Percentiles rank a stretch among this genome's conserved stretches.
These are phyloP conservation scores for Rhizopus microsporus DNA, from an alignment of 371 early-diverging fungal species.

Conservation along the genomic window DNA sequence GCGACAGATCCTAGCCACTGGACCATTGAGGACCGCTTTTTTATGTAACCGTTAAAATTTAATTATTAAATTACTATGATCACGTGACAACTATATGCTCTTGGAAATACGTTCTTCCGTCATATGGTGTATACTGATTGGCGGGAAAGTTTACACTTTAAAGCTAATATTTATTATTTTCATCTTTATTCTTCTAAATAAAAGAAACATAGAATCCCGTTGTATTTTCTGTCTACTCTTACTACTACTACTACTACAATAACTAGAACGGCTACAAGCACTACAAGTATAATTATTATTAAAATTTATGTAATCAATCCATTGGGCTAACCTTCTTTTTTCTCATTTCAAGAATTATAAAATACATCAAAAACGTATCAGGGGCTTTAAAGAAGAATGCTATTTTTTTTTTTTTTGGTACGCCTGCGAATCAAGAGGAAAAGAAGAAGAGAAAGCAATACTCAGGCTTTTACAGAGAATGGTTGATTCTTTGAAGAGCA, in stretches of 20 bases:
- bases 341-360: not conserved
- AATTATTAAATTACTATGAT: too few relatives aligned
- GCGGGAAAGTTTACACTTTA: too few relatives aligned
- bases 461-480: constrained; percentile 1
- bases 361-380: constrained; percentile 3
- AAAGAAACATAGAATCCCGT: too few relatives aligned
- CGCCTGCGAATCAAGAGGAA: not conserved
- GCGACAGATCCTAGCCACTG: constrained; percentile 55
- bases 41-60: too few relatives aligned
- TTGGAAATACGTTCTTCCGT: too few relatives aligned
- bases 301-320: not conserved
- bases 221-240: too few relatives aligned
- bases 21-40: constrained; percentile 43
- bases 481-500: constrained; percentile 3
- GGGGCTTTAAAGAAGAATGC: not conserved
- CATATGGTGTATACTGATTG: too few relatives aligned
- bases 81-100: too few relatives aligned
- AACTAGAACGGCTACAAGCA: too few relatives aligned
- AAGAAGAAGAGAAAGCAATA: not conserved
- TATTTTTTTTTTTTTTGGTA: constrained; percentile 1
- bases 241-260: too few relatives aligned
- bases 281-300: not conserved
- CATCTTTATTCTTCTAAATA: too few relatives aligned
- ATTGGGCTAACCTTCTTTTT: not conserved
- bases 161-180: too few relatives aligned